These are phyloP conservation scores for Sporothrix protearum DNA, from an alignment of 2,329 filamentous ascomycete genomes.

Conservation along the genomic window DNA sequence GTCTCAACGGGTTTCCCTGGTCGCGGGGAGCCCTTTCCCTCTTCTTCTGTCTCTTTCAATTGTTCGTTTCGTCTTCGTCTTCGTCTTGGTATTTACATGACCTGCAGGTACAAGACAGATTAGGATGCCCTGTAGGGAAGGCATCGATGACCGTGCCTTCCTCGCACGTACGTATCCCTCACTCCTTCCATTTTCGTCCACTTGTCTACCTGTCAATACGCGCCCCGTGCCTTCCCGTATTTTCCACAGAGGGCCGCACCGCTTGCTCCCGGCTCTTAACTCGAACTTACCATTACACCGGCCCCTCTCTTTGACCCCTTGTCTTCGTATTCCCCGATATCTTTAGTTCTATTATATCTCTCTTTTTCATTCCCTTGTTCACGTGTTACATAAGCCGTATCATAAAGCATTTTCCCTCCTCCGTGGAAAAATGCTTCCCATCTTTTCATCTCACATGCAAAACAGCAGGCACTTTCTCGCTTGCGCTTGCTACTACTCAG, in stretches of 20 bases:
- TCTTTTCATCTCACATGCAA: background rate
- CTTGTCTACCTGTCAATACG: background rate
- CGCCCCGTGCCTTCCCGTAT: conserved; percentile 11
- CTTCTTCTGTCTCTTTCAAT: background rate
- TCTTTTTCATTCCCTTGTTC: background rate
- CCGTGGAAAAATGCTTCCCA: background rate
- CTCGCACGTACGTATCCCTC: background rate
- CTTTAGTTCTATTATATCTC: background rate
- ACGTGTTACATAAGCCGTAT: background rate
- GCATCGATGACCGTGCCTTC: background rate
- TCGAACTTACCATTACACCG: background rate
- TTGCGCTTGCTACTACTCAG: too few species aligned
- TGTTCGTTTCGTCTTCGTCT: background rate
- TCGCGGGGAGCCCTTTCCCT: background rate
- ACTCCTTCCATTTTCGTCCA: background rate
- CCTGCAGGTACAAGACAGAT: background rate
- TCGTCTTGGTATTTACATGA: background rate
- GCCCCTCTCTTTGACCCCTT: background rate
- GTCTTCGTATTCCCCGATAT: background rate
- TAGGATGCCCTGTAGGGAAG: background rate
- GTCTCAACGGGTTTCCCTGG: background rate
- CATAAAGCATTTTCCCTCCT: background rate
- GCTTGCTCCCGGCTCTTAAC: background rate
- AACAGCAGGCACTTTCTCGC: background rate
- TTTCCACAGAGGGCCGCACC: conserved; percentile 1